Evolutionary conservation across 73 alveolate genomes (phyloP), one percentile per base, ranked within the genome.

Genomic region (Symbiodinium natans): DNA sequence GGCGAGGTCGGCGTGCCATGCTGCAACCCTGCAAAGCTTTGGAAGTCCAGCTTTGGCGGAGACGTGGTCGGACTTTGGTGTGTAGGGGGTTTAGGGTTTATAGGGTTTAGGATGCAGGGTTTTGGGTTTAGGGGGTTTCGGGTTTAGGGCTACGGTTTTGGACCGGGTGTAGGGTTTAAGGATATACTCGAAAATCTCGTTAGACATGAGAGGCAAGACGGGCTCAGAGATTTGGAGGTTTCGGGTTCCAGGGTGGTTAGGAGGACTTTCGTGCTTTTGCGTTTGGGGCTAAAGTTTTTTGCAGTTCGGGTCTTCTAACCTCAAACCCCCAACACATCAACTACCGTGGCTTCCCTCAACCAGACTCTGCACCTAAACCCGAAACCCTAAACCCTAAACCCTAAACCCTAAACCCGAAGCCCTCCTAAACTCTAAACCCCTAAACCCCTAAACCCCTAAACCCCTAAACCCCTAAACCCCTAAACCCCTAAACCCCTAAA

Each of bases 1-100:
- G 59, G 59, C 6, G 59, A 63, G 80, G 80, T 63, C 40, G 80
- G 80, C 80, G 80, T 63, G 17, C 80, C 80, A n/a, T 63, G 80
- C 13, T 63, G 80, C 80, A 25, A 63, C 80, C 80, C 80, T 1
- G 80, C 80, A 17, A 63, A 63, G 80, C 80, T 63, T 63, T 63
- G 80, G 80, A 63, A 63, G 36, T 63, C 80, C 19, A n/a, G 80
- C 36, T 63, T 63, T 36, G 80, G 80, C 11, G 80, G 80, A 63
- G 21, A 31, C 80, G 19, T 8, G 0, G 38, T 36, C 33, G 80
- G 36, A 29, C 9, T 27, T 63, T 27, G 80, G 80, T 23, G 9
- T 23, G 80, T 27, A 15, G 10, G 33, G 80, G 36, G 40, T 63
- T 63, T 2, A n/a, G 80, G 23, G 38, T 63, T 25, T 9, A 29